phyloP scores from a whole-genome alignment of 1,284 basidiomycete genomes.

The Flammula alnicola region DNA sequence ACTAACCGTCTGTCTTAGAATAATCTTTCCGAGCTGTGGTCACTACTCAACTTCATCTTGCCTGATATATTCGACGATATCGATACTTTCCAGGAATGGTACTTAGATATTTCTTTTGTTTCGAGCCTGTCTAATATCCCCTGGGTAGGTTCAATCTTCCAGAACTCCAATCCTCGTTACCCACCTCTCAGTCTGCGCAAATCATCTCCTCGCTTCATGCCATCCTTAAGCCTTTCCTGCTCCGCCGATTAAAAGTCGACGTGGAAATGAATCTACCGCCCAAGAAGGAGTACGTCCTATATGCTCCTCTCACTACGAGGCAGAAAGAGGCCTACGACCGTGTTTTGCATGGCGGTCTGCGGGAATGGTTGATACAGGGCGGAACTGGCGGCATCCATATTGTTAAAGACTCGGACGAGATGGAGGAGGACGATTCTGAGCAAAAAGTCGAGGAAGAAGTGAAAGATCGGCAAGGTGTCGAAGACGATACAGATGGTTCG shows the following conservation, averaged over 20 bases:
- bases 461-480: slow-evolving; percentile 37
- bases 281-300: slow-evolving; percentile 96
- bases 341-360: slow-evolving; percentile 69
- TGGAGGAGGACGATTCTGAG: slow-evolving; percentile 32
- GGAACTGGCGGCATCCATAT: slow-evolving; percentile 31
- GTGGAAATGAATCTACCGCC: slow-evolving; percentile 85
- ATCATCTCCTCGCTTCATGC: slow-evolving; percentile 87
- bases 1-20: slow-evolving; percentile 65
- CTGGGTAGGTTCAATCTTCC: slow-evolving; percentile 74
- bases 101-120: slow-evolving; percentile 27
- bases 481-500: slow-evolving; percentile 30
- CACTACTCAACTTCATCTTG: slow-evolving; percentile 92
- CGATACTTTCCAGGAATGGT: slow-evolving; percentile 92
- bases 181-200: slow-evolving; percentile 61
- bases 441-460: slow-evolving; percentile 35
- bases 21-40: slow-evolving; percentile 94
- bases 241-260: slow-evolving; percentile 90
- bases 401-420: slow-evolving; percentile 24
- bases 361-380: slow-evolving; percentile 63
- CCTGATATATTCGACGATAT: slow-evolving; percentile 93
- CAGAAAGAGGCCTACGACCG: slow-evolving; percentile 89
- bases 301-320: slow-evolving; percentile 83
- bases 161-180: slow-evolving; percentile 59
- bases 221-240: slow-evolving; percentile 94
- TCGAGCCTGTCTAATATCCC: slow-evolving; percentile 1